phyloP scores from a whole-genome alignment of 129 eudicot genomes.

The Chrysanthemum seticuspe region DNA sequence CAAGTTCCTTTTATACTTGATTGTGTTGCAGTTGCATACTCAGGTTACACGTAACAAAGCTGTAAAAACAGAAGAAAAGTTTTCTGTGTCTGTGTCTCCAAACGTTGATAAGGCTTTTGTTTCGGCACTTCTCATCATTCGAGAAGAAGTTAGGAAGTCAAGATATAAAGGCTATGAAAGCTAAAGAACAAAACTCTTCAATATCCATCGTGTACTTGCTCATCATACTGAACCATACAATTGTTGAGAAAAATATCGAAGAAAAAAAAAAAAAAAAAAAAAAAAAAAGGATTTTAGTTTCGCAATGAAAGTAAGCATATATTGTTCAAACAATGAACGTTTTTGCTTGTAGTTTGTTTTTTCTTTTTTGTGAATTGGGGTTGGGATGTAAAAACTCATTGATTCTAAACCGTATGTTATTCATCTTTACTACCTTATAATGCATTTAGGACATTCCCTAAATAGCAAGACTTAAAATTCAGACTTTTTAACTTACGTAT shows the following conservation, averaged over 20 bases:
- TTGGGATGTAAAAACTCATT: neutral
- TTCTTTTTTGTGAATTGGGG: neutral
- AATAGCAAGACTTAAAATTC: no score
- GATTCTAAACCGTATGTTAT: no score
- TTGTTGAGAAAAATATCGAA: neutral
- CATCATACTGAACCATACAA: constrained; percentile 7
- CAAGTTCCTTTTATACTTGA: neutral
- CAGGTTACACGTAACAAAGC: constrained; percentile 28
- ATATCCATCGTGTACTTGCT: constrained; percentile 17
- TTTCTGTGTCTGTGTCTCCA: constrained; percentile 35
- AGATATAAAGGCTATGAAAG: constrained; percentile 42
- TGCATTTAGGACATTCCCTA: no score
- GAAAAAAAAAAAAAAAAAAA: no score
- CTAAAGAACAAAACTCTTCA: constrained; percentile 14
- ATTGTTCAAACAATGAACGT: constrained; percentile 20
- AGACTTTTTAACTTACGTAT: no score
- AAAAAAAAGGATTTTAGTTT: neutral
- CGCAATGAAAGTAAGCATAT: constrained; percentile 8
- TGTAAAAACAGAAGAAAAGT: constrained; percentile 30
- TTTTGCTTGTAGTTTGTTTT: constrained; percentile 11
- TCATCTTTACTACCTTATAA: no score
- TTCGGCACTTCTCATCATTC: constrained; percentile 36
- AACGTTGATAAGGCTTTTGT: constrained; percentile 40
- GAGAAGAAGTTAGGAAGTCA: constrained; percentile 42
- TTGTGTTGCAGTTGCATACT: constrained; percentile 31